Base-by-base conservation (phyloP, 176 grass and related monocot genomes). In the Saccharum officinarum region DNA sequence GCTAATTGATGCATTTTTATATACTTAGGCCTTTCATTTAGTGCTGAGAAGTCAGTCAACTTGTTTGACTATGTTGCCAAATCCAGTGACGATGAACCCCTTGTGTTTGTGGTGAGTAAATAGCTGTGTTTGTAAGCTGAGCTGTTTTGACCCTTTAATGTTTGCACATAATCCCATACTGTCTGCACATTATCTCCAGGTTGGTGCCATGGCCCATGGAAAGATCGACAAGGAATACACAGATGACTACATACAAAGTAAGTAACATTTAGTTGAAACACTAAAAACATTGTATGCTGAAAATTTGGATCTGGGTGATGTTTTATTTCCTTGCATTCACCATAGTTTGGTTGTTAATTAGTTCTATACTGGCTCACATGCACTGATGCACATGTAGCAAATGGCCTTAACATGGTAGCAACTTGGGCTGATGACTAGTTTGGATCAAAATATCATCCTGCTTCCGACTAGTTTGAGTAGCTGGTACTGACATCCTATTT, bases 181-280 rank as follows among this genome's bases (percentile, higher is more conserved):
- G 39, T 75, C 63, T 79, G 33, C 52, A 50, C 17, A 64, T 88
- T 78, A 30, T 73, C 13, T 88, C 79, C 77, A 98, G 96, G 96
- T 98, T 71, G 96, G 96, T 55, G 96, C 96, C 22, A 98, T 95
- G 96, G 93, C 96, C 38, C 96, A 95, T 74, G 96, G 96, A 81
- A 89, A 90, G 89, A 92, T 98, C 44, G 89, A 93, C 42, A 98
- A 88, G 36, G 93, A 95, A 81, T 87, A 91, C 47, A 74, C 87
- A 73, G 93, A 98, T 89, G 97, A 98, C 84, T 95, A 94, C 64
- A 89, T 98, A 84, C 92, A 94, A 70, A 98, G 97, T 98, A 89
- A 92, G 93, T 86, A 62, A 30, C 61, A 13, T n/a, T 74, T 22
- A n/a, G 34, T 83, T 75, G 80, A 36, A 79, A 46, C 14, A 67